Base-by-base conservation (phyloP, 2,329 filamentous ascomycete species). In the Juglanconis sp. region DNA sequence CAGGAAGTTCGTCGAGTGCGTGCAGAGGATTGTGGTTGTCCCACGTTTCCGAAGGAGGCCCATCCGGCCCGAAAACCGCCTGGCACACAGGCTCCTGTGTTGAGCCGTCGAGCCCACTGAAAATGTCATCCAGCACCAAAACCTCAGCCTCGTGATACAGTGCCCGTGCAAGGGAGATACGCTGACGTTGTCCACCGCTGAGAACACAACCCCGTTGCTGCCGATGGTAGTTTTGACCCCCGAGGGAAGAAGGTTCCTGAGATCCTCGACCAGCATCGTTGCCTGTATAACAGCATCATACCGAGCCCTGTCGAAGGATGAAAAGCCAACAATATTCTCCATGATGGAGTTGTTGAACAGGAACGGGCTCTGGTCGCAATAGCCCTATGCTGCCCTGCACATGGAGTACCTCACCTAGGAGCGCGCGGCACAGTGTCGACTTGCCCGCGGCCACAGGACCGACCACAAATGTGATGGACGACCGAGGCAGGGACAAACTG, bases 51-150 rank as follows among this genome's bases (percentile, higher is more conserved):
- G 24, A 24, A 38, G 11, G 36, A 38, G 11, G 36, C 7, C 77
- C 75, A 31, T 66, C 63, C 4, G 66, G 38, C 0, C 74, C 72
- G 54, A 80, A 76, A 0, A 79, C 69, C 0, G 68, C 70, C 0
- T 65, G 65, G 58, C 78, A 79, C 1, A 79, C 75, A 5, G 70
- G 68, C 30, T 75, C 69, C 74, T 0, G 78, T 80, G 2, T 74
- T 69, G 10, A 24, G 24, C 72, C 70, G 53, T 79, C 76, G 2
- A 78, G 65, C 0, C 74, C 75, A 31, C 74, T 76, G 5, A 77
- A 72, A 1, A 76, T 71, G 36, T 77, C 75, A n/a, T 77, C 75
- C 36, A 77, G 70, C 3, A 77, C 67, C 2, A 73, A 67, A 0
- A 77, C 42, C 10, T 64, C 65, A 0, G 63, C 59, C 24, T 65